Percentiles rank a stretch among this genome's conserved stretches.
Evolutionary conservation across 176 grass and related monocot species (phyloP).

Genomic region (Aegilops longissima): DNA sequence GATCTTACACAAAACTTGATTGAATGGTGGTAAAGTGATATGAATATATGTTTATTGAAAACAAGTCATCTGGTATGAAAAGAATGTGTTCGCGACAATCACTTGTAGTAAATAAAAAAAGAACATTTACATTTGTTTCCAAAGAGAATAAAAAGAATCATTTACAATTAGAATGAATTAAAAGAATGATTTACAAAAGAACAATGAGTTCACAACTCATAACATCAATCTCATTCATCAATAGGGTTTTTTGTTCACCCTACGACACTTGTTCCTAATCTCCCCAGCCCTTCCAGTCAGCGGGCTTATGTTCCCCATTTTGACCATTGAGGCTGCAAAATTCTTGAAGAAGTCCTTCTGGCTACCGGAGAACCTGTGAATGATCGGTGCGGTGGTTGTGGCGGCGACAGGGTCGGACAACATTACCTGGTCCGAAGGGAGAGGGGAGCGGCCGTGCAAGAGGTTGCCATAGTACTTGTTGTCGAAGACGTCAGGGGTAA

Average conservation of each 20-base stretch:
- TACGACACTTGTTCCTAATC: conserved; percentile 49
- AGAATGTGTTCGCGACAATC: no score
- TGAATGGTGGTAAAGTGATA: no score
- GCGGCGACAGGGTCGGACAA: background rate
- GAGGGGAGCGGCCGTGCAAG: background rate
- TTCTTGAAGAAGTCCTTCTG: conserved; percentile 44
- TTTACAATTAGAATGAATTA: background rate
- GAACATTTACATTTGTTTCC: no score
- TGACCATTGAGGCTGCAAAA: conserved; percentile 49
- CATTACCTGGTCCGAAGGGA: background rate
- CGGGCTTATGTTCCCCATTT: conserved; percentile 55
- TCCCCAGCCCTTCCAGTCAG: conserved; percentile 38
- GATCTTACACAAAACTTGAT: no score
- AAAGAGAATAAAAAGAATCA: no score
- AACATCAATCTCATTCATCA: background rate
- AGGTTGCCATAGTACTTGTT: background rate
- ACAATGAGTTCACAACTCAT: background rate
- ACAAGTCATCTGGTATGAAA: no score
- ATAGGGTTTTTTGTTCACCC: conserved; percentile 29
- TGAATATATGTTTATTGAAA: no score
- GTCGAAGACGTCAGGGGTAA: background rate
- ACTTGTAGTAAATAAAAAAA: no score
- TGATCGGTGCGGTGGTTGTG: background rate
- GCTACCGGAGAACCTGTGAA: conserved; percentile 17
- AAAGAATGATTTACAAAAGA: background rate